Evolutionary conservation across 805 yeast genomes (phyloP), one percentile per base, ranked within the genome.

Genomic region (Kodamaea laetipori): DNA sequence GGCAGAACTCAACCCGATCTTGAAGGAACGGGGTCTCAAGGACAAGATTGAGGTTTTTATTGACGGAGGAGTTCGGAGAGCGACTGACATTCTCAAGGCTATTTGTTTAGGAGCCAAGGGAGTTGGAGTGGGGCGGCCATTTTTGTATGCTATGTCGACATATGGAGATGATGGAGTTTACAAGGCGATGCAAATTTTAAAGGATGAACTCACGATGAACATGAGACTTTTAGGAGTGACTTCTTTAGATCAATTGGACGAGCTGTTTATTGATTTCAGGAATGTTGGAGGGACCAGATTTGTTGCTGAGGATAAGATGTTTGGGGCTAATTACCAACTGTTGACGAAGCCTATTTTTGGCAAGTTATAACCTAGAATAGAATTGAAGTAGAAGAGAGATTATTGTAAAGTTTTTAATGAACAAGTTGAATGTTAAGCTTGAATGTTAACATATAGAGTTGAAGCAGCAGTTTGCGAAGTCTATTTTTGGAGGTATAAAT

Each of bases 51-150:
- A 83, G 52, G 74, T 86, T 6, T 85, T 69, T 57, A 60, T 86
- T 21, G 94, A 86, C 56, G 94, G 95, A 41, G 94, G 94, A 27
- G 71, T 86, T 19, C 73, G 89, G 48, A 73, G 92, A 53, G 94
- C 86, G 8, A 77, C 89, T 3, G 95, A 86, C 57, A 65, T 86
- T n/a, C 53, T 86, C 39, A 86, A 86, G 56, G 92, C 94, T 0
- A 60, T 86, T 10, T 81, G 87, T 45, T 68, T 86, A 3, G 95
- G 94, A 7, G 94, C 92, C 21, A 79, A 74, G 46, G 88, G 86
- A 3, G 81, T 78, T 3, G 94, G 94, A 1, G 61, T 86, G 30
- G 90, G 94, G 4, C 71, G 92, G 44, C 88, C 90, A 2, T 82
- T 86, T 60, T 59, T 85, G 25, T 86, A 83, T 56, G 89, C 90